Conservation (phyloP, 1,284 basidiomycete genomes). For the Cutaneotrichosporon dermatis region DNA sequence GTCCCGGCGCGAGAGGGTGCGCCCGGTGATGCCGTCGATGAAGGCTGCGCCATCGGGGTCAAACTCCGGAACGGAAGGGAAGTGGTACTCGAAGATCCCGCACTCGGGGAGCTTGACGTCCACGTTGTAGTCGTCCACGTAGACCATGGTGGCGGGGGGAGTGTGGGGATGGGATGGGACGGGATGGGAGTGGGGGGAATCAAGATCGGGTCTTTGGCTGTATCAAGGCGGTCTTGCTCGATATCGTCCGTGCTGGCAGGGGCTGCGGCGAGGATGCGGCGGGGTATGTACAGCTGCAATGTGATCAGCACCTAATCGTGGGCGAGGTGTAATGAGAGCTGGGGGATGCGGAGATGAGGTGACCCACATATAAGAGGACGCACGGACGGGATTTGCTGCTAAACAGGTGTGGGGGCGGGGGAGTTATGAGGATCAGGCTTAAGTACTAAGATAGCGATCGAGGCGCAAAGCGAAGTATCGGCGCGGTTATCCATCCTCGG, state of each 20-base stretch:
- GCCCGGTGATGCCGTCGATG: slow-evolving; percentile 62
- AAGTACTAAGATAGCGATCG: too few species aligned
- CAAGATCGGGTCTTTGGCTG: not conserved
- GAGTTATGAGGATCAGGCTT: too few species aligned
- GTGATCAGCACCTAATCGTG: too few species aligned
- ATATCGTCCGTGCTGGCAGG: not conserved
- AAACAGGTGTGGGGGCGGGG: too few species aligned
- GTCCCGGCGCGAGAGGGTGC: slow-evolving; percentile 57
- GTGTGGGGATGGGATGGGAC: not conserved
- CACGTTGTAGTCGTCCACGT: slow-evolving; percentile 1
- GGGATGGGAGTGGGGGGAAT: not conserved
- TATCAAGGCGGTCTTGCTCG: not conserved
- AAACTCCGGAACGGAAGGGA: slow-evolving; percentile 30
- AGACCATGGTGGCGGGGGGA: slow-evolving; percentile 1
- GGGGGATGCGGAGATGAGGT: too few species aligned
- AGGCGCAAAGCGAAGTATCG: too few species aligned
- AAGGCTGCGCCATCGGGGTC: slow-evolving; percentile 43
- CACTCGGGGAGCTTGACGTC: slow-evolving; percentile 5
- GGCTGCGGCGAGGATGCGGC: too few species aligned
- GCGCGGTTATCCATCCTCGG: too few species aligned
- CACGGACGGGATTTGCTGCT: too few species aligned
- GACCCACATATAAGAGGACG: too few species aligned
- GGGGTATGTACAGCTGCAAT: too few species aligned
- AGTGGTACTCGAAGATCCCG: slow-evolving; percentile 10
- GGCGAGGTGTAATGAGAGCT: too few species aligned